A percentile compares a stretch with the other conserved stretches of the same genome.
phyloP scores from a whole-genome alignment of 768 basidiomycete genomes.

The Asterophora parasitica region DNA sequence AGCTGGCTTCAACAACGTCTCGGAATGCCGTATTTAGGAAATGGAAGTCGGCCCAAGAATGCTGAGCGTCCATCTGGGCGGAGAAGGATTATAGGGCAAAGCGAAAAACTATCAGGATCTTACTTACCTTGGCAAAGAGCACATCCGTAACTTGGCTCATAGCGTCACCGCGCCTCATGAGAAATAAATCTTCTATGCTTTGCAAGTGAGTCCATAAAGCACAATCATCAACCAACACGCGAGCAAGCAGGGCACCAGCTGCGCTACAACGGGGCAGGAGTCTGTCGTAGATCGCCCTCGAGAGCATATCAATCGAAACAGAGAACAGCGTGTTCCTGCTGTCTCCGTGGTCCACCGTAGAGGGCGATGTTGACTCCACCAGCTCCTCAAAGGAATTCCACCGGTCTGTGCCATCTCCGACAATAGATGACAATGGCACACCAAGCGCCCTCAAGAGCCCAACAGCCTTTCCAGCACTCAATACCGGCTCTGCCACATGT shows the following conservation, averaged over 20 bases:
- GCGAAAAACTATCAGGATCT: neutral
- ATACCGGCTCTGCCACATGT: slow-evolving; percentile 51
- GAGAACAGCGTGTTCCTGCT: slow-evolving; percentile 28
- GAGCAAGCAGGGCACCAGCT: slow-evolving; percentile 48
- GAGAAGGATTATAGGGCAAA: neutral
- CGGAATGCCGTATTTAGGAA: slow-evolving; percentile 75
- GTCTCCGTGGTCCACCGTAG: slow-evolving; percentile 3
- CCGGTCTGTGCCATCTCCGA: slow-evolving; percentile 20
- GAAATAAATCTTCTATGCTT: slow-evolving; percentile 62
- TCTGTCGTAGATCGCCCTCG: slow-evolving; percentile 57
- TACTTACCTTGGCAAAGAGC: slow-evolving; percentile 65
- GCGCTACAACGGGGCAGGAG: slow-evolving; percentile 52
- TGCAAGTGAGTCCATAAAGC: slow-evolving; percentile 56
- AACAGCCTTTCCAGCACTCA: slow-evolving; percentile 71
- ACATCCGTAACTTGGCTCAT: slow-evolving; percentile 70
- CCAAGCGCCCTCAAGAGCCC: slow-evolving; percentile 68
- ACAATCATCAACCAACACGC: slow-evolving; percentile 64
- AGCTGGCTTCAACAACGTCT: slow-evolving; percentile 53
- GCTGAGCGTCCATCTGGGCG: slow-evolving; percentile 65
- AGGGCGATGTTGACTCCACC: slow-evolving; percentile 24
- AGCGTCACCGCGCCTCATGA: slow-evolving; percentile 76
- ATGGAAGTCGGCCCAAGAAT: slow-evolving; percentile 78
- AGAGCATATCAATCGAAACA: slow-evolving; percentile 60
- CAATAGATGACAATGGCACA: slow-evolving; percentile 19
- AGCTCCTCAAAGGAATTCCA: slow-evolving; percentile 43